A percentile compares a stretch with the other conserved stretches of the same genome.
phyloP scores from a whole-genome alignment of 257 asterid genomes.

The Leonotis leonurus region DNA sequence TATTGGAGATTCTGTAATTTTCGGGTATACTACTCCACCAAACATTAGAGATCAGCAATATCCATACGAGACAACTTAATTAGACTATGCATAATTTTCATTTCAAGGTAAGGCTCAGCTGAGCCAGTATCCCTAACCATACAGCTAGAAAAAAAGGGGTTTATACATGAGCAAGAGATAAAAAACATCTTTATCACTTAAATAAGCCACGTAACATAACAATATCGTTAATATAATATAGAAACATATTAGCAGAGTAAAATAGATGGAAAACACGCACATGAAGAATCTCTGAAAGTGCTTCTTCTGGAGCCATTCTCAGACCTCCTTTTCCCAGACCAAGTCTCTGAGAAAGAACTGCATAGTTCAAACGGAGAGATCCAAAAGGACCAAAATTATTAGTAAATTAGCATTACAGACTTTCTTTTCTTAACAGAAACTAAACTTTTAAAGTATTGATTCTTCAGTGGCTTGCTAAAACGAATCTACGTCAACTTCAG shows the following conservation, averaged over 20 bases:
- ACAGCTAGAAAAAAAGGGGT: neutral
- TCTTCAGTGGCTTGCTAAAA: neutral
- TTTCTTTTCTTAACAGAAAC: constrained; percentile 2
- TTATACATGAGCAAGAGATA: neutral
- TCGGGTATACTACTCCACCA: neutral
- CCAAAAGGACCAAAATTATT: constrained; percentile 6
- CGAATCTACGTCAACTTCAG: neutral
- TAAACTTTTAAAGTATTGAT: neutral
- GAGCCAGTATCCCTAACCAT: neutral
- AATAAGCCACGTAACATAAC: neutral
- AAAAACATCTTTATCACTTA: neutral
- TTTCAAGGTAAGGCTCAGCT: neutral
- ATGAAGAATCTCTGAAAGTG: constrained; percentile 79
- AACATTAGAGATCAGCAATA: neutral
- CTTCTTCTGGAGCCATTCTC: constrained; percentile 94
- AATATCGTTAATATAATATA: neutral
- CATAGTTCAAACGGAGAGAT: constrained; percentile 25
- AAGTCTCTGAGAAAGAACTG: constrained; percentile 95
- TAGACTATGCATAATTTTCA: neutral
- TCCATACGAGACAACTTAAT: neutral
- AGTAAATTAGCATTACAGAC: constrained; percentile 4
- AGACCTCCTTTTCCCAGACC: constrained; percentile 96
- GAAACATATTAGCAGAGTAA: neutral
- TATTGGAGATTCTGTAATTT: neutral
- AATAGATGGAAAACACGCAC: constrained; percentile 24